Percentiles rank a stretch among this genome's conserved stretches.
phyloP scores from a whole-genome alignment of 108 stramenopile species.

The Parmales sp. region DNA sequence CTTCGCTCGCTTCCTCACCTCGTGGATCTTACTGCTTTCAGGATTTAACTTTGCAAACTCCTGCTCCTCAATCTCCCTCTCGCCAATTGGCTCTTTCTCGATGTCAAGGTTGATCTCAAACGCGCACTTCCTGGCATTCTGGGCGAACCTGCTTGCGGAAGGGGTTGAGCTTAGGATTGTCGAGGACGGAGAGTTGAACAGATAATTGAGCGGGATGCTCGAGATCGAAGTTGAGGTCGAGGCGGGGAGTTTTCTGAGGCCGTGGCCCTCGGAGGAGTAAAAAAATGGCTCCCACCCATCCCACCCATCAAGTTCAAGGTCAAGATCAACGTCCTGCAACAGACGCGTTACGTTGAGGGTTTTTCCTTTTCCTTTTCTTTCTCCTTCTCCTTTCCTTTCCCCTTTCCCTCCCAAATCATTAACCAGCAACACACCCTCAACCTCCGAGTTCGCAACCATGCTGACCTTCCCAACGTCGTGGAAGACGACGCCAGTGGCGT shows the following conservation, averaged over 20 bases:
- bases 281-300: not conserved
- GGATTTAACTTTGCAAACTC: conserved; percentile 30
- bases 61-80: conserved; percentile 49
- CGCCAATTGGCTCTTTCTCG: conserved; percentile 45
- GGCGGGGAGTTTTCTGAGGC: not conserved
- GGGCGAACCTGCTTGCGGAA: not conserved
- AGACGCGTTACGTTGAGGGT: not conserved
- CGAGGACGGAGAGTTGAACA: not conserved
- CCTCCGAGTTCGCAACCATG: conserved; percentile 5
- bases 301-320: not conserved
- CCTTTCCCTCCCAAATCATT: not conserved
- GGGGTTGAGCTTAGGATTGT: not conserved
- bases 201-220: not conserved
- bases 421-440: not conserved
- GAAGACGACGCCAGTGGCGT: not conserved
- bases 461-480: not conserved
- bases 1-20: not conserved
- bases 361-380: not conserved
- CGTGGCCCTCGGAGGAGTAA: not conserved
- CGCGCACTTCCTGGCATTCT: conserved; percentile 58
- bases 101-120: conserved; percentile 65
- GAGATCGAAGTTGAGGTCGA: not conserved
- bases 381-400: not conserved
- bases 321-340: not conserved
- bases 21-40: conserved; percentile 30